These are phyloP conservation scores for Sporothrix globosa DNA, from an alignment of 2,329 filamentous ascomycete genomes.

Conservation along the genomic window DNA sequence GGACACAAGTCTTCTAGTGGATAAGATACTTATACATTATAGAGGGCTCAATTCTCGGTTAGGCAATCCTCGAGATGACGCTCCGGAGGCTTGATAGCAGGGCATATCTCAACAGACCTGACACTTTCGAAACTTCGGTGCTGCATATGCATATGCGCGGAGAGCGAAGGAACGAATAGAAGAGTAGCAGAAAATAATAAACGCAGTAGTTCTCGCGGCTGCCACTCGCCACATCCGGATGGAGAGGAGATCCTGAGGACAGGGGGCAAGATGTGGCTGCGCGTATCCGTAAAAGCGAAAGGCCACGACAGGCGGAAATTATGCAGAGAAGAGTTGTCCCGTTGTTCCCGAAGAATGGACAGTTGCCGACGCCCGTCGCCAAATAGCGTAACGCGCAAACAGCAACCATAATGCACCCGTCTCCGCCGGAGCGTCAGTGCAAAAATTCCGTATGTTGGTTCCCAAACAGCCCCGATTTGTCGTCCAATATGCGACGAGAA, in stretches of 20 bases:
- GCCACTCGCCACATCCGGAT: neutral
- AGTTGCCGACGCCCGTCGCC: slow-evolving; percentile 20
- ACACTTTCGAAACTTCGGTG: neutral
- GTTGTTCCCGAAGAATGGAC: neutral
- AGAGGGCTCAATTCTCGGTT: neutral
- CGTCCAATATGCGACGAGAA: neutral
- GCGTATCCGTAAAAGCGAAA: neutral
- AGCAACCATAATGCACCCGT: neutral
- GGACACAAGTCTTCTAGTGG: neutral
- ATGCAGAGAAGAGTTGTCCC: neutral
- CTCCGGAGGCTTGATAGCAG: no score
- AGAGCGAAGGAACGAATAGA: neutral
- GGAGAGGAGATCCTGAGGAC: neutral
- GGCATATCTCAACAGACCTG: neutral
- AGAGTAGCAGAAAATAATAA: neutral
- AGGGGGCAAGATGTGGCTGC: neutral
- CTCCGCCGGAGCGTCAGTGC: neutral
- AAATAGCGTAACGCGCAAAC: neutral
- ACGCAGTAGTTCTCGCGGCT: neutral
- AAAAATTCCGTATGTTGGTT: neutral
- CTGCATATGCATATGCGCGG: slow-evolving; percentile 7
- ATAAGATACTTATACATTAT: neutral
- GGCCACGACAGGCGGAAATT: neutral
- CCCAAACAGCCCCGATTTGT: neutral
- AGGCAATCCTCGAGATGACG: neutral